These are phyloP conservation scores for Escallonia herrerae DNA, from an alignment of 129 eudicot genomes.

Conservation along the genomic window DNA sequence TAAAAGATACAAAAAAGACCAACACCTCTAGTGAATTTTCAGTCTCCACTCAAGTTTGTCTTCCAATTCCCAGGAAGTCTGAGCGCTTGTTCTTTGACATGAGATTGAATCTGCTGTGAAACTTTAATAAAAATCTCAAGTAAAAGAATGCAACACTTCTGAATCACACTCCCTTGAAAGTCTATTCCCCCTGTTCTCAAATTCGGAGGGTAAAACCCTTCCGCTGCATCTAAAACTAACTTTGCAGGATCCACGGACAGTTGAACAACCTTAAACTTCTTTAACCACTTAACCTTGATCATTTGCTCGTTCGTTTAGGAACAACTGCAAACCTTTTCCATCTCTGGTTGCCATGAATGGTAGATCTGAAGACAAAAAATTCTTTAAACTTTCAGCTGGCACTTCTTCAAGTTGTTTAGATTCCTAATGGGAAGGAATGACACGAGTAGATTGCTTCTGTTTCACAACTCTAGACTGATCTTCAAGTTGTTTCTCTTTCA, in stretches of 20 bases:
- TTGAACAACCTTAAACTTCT: not conserved
- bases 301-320: not conserved
- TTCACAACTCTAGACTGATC: no score
- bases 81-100: constrained; percentile 5
- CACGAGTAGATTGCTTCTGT: no score
- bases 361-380: not conserved
- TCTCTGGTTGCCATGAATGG: not conserved
- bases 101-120: not conserved
- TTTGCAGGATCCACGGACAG: constrained; percentile 14
- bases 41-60: not conserved
- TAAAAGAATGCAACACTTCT: not conserved
- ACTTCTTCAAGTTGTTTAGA: not conserved
- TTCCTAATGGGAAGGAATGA: not conserved
- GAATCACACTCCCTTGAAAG: no score
- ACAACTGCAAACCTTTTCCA: no score
- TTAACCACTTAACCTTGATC: not conserved
- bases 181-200: no score
- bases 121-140: not conserved
- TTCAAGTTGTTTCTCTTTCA: not conserved
- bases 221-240: constrained; percentile 17
- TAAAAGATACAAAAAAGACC: not conserved
- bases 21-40: not conserved
- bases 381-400: not conserved
- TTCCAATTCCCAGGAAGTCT: constrained; percentile 8
- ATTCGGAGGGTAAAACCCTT: not conserved